A percentile compares a stretch with the other conserved stretches of the same genome.
phyloP scores from a whole-genome alignment of 148 eudicot species.

The Suaeda aralocaspica region DNA sequence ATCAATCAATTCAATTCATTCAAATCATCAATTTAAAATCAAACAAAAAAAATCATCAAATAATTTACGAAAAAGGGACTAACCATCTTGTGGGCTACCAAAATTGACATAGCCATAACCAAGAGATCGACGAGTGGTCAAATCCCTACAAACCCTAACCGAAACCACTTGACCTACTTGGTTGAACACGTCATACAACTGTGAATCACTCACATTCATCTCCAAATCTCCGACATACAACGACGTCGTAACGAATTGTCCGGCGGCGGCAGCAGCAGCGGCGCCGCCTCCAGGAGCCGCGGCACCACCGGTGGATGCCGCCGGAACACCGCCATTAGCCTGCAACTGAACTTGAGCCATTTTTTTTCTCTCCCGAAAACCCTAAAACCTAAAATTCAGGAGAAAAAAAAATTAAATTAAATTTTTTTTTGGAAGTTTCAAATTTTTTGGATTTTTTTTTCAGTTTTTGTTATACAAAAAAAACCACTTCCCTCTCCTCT shows the following conservation, averaged over 20 bases:
- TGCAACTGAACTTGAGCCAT: slow-evolving; percentile 59
- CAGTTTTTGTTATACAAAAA: slow-evolving; percentile 24
- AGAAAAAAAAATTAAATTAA: background rate
- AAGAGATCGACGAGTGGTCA: slow-evolving; percentile 47
- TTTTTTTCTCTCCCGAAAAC: slow-evolving; percentile 18
- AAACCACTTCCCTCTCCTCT: slow-evolving; percentile 73
- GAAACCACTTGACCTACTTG: slow-evolving; percentile 61
- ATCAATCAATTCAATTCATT: background rate
- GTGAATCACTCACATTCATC: slow-evolving; percentile 47
- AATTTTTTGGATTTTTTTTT: slow-evolving; percentile 26
- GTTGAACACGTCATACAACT: slow-evolving; percentile 53
- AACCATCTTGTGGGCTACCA: slow-evolving; percentile 54
- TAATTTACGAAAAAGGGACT: slow-evolving; percentile 11
- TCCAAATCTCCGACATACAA: slow-evolving; percentile 77
- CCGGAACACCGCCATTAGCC: slow-evolving; percentile 30
- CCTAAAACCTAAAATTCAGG: slow-evolving; percentile 5
- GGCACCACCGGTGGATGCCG: slow-evolving; percentile 25
- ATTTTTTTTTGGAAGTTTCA: slow-evolving; percentile 15
- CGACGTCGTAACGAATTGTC: slow-evolving; percentile 48
- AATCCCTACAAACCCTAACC: slow-evolving; percentile 70
- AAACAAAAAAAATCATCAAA: background rate
- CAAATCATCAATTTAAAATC: background rate
- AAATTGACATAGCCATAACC: slow-evolving; percentile 79
- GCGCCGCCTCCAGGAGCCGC: slow-evolving; percentile 15
- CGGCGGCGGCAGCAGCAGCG: slow-evolving; percentile 10